Evolutionary conservation across 2,329 filamentous ascomycete genomes (phyloP).

Genomic region (Trichoderma guizhouense): DNA sequence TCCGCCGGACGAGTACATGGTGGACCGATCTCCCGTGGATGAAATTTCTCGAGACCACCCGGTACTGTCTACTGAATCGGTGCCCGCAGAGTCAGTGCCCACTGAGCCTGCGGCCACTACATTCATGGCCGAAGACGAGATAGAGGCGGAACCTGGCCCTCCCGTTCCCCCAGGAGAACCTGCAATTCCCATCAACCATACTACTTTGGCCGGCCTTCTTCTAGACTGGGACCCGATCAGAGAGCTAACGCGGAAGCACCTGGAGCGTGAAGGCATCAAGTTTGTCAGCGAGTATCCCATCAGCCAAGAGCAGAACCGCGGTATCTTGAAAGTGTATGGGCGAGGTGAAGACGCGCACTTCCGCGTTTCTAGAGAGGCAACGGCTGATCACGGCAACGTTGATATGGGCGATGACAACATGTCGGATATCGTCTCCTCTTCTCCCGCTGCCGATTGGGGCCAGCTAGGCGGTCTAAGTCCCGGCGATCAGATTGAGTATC

Average conservation of each 20-base stretch:
- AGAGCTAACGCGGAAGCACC: conserved; percentile 54
- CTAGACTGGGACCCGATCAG: conserved; percentile 69
- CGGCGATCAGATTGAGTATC: conserved; percentile 39
- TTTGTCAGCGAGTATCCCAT: conserved; percentile 71
- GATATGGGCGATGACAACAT: conserved; percentile 45
- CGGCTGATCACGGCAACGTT: conserved; percentile 36
- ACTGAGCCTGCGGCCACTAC: conserved; percentile 27
- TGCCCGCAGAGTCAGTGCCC: conserved; percentile 10
- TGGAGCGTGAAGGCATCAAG: conserved; percentile 49
- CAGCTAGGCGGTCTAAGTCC: conserved; percentile 52
- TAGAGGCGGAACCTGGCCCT: conserved; percentile 50
- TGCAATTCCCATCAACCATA: conserved; percentile 79
- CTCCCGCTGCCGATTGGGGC: conserved; percentile 57
- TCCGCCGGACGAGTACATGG: conserved; percentile 13
- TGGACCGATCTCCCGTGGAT: conserved; percentile 21
- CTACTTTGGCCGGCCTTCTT: conserved; percentile 81
- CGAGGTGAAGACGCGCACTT: conserved; percentile 64
- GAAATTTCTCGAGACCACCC: conserved; percentile 29
- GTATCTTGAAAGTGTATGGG: conserved; percentile 71
- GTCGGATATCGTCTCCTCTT: conserved; percentile 52
- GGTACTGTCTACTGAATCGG: conserved; percentile 24
- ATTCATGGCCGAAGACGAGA: conserved; percentile 44
- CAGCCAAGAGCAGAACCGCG: conserved; percentile 68
- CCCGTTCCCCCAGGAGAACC: conserved; percentile 57
- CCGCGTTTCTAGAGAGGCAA: conserved; percentile 35